Percentiles rank a stretch among this genome's conserved stretches.
These are phyloP conservation scores for Colletotrichum sp. DNA, from an alignment of 2,329 filamentous ascomycete genomes.

Conservation along the genomic window DNA sequence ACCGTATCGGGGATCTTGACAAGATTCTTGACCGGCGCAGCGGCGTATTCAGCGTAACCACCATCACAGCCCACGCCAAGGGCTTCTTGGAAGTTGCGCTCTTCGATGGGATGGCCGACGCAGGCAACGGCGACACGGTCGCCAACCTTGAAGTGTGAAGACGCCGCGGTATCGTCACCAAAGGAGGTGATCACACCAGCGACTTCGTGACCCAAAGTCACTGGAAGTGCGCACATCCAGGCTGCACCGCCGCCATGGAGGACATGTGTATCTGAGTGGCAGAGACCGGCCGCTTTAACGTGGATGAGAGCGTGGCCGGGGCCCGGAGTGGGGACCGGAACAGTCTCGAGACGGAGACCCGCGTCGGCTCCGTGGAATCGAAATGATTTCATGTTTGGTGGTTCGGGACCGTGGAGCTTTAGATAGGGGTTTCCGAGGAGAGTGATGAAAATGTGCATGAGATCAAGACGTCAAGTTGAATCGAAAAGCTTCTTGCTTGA, in stretches of 20 bases:
- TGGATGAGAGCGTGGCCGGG: not conserved
- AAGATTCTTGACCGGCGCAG: not conserved
- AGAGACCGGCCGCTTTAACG: constrained; percentile 12
- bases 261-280: constrained; percentile 18
- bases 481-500: not conserved
- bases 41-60: constrained; percentile 2
- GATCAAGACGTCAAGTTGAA: not conserved
- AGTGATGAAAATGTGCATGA: not conserved
- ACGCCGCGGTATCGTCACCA: not conserved
- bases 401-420: not conserved
- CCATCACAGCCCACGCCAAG: constrained; percentile 12
- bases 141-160: not conserved
- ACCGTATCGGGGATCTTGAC: not conserved
- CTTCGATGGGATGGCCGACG: constrained; percentile 9
- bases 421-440: not conserved
- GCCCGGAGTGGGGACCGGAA: not conserved
- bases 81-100: not conserved
- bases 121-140: constrained; percentile 12
- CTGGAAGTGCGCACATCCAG: constrained; percentile 12
- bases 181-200: not conserved
- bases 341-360: not conserved
- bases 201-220: constrained; percentile 10
- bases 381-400: not conserved
- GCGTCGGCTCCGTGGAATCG: not conserved
- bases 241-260: constrained; percentile 11